A percentile compares a stretch with the other conserved stretches of the same genome.
These are phyloP conservation scores for Talaromyces verruculosus DNA, from an alignment of 2,329 filamentous ascomycete genomes.

Conservation along the genomic window DNA sequence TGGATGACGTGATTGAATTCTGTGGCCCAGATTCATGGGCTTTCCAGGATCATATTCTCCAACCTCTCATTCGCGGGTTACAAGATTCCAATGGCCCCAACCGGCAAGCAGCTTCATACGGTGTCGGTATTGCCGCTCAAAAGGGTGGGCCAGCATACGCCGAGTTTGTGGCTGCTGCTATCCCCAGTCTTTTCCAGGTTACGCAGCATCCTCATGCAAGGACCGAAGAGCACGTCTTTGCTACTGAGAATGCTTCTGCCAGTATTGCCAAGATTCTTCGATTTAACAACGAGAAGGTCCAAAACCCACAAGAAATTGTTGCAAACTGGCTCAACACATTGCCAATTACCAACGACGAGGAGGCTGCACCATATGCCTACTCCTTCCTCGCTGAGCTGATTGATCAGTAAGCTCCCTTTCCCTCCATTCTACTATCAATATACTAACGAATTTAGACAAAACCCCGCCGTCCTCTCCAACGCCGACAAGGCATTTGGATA, in stretches of 20 bases:
- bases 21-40: conserved; percentile 84
- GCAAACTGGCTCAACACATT: conserved; percentile 88
- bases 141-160: conserved; percentile 85
- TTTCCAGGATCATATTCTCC: conserved; percentile 81
- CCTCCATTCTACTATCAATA: not conserved
- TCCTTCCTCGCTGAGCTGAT: conserved; percentile 88
- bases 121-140: conserved; percentile 91
- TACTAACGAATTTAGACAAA: conserved; percentile 62
- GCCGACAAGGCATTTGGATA: conserved; percentile 79
- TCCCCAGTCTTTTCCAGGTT: conserved; percentile 81
- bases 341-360: conserved; percentile 91
- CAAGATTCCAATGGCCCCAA: conserved; percentile 84
- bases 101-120: conserved; percentile 92
- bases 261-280: conserved; percentile 96
- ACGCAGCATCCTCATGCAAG: conserved; percentile 78
- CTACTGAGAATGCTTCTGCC: conserved; percentile 94
- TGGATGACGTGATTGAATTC: conserved; percentile 97
- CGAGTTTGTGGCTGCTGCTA: conserved; percentile 75
- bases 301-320: conserved; percentile 72
- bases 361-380: conserved; percentile 95
- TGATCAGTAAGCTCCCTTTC: conserved; percentile 71
- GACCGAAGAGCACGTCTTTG: conserved; percentile 90
- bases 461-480: conserved; percentile 75
- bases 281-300: conserved; percentile 76
- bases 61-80: conserved; percentile 83